Base-by-base conservation (phyloP, 805 yeast species). In the Candida takata region DNA sequence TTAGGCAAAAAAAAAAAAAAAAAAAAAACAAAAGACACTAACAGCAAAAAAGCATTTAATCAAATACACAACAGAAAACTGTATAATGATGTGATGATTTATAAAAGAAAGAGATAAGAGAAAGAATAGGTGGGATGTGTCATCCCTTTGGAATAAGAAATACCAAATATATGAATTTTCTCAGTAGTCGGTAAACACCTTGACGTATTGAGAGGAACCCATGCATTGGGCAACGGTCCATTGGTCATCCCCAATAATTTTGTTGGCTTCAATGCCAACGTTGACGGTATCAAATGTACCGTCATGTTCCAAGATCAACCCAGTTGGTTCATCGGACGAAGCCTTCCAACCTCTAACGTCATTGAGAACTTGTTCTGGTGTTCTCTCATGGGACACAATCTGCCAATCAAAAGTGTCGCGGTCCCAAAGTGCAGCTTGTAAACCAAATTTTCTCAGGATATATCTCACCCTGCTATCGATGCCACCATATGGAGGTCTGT, bases 401-500 rank as follows among this genome's bases (percentile, higher is more conserved):
- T 76, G 75, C 97, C 97, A 90, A 58, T 90, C 97, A 60, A 79
- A 79, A 0, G 95, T 76, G 58, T 90, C 97, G 50, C 71, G 74
- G 54, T 86, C 92, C 98, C 97, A 90, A 24, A 90, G 60, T 18
- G 83, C 96, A 5, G 84, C 76, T 50, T 80, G 86, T 69, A 90
- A 72, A 1, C 96, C 95, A 57, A 90, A 82, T 58, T 80, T 84
- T 35, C 88, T 65, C 12, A 85, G 72, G 36, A 90, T 84, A 2
- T 78, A 62, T 38, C 97, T 65, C 1, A 90, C 82, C 36, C 97
- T 65, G 55, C 87, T 80, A 61, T 90, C 98, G 24, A 85, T 69
- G 0, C 95, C 97, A 1, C 97, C 98, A 54, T 85, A 90, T 1
- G 98, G 98, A 0, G 98, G 98, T 47, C 98, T 72, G 57, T 84